Conservation (phyloP, 352 stramenopile genomes). For the Globisporangium abappressorium region DNA sequence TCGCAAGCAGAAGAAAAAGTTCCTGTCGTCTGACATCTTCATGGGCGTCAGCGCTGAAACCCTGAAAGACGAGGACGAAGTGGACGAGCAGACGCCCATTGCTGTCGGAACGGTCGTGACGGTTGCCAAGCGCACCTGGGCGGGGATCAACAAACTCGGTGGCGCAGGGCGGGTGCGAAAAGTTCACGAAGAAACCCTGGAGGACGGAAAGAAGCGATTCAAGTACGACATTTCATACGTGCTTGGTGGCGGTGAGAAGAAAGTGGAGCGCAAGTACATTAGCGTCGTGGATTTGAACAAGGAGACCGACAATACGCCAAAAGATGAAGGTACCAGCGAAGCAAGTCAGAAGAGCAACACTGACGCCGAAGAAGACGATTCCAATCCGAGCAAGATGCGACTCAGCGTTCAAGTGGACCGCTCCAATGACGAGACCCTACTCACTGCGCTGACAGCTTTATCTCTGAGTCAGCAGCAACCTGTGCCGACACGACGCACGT, state of each 20-base stretch:
- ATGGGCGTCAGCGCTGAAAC: conserved; percentile 39
- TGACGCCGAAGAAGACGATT: conserved; percentile 15
- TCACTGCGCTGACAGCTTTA: conserved; percentile 6
- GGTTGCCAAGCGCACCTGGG: conserved; percentile 81
- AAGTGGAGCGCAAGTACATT: conserved; percentile 80
- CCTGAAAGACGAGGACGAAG: conserved; percentile 30
- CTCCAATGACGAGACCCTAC: conserved; percentile 20
- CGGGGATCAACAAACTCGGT: conserved; percentile 85
- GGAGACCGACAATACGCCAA: conserved; percentile 22
- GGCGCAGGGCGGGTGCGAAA: conserved; percentile 65
- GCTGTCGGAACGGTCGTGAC: conserved; percentile 59
- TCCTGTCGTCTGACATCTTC: conserved; percentile 59
- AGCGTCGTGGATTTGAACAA: conserved; percentile 52
- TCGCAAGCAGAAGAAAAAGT: conserved; percentile 50
- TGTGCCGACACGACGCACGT: conserved; percentile 21
- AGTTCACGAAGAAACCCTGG: conserved; percentile 41
- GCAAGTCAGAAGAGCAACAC: conserved; percentile 5
- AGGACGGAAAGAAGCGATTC: conserved; percentile 40
- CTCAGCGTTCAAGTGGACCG: conserved; percentile 25
- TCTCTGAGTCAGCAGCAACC: not conserved
- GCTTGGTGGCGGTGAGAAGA: conserved; percentile 70
- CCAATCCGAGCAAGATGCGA: conserved; percentile 20
- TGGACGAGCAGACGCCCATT: conserved; percentile 46
- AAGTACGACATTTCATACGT: conserved; percentile 78
- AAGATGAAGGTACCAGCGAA: conserved; percentile 14